Percentiles rank a stretch among this genome's conserved stretches.
These are phyloP conservation scores for Blastomyces gilchristii DNA, from an alignment of 2,329 filamentous ascomycete genomes.

Conservation along the genomic window DNA sequence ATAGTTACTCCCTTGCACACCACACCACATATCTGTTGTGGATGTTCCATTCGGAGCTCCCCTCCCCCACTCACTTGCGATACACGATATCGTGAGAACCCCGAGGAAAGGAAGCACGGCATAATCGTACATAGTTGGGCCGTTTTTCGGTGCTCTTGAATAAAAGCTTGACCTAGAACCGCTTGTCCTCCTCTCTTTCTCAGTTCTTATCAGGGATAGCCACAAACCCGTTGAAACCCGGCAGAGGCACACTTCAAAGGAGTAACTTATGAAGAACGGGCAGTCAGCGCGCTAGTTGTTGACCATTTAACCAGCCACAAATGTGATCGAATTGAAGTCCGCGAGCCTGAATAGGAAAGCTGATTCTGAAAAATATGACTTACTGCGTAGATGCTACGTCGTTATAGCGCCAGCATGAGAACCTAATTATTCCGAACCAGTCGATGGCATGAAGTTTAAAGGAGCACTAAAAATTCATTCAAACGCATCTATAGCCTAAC, in stretches of 20 bases:
- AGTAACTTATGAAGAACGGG: neutral
- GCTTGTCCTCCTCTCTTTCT: no score
- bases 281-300: neutral
- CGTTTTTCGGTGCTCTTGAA: neutral
- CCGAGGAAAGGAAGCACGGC: neutral
- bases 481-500: neutral
- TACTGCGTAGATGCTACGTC: neutral
- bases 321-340: neutral
- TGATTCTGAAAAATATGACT: neutral
- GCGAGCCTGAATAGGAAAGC: neutral
- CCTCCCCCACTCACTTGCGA: neutral
- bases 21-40: neutral
- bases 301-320: neutral
- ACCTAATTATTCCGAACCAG: neutral
- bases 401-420: neutral
- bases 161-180: neutral
- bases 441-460: neutral
- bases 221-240: neutral
- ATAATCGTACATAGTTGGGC: neutral
- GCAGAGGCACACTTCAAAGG: neutral
- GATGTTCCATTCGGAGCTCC: neutral
- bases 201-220: neutral
- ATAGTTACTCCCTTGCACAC: neutral
- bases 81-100: conserved; percentile 1
- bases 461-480: neutral